Percentiles rank a stretch among this genome's conserved stretches.
Evolutionary conservation across 2,329 filamentous ascomycete species (phyloP).

Genomic region (Penicillium glabrum): DNA sequence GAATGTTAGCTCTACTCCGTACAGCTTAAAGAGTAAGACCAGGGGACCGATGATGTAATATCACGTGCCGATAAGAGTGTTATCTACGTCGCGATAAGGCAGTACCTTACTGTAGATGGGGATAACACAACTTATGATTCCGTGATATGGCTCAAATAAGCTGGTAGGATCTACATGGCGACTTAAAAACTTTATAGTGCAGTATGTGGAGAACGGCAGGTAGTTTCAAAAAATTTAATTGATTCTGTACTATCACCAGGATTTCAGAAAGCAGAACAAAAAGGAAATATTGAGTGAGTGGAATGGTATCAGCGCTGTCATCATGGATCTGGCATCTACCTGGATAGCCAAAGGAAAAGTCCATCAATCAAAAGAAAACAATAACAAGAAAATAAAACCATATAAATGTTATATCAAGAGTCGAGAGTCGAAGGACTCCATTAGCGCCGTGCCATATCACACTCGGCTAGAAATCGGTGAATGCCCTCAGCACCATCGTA

Average conservation of each 20-base stretch:
- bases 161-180: too few relatives aligned
- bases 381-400: background rate
- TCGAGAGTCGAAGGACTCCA: background rate
- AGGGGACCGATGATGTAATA: background rate
- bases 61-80: background rate
- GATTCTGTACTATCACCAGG: conserved; percentile 1
- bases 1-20: background rate
- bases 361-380: conserved; percentile 11
- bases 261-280: background rate
- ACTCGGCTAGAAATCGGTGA: conserved; percentile 64
- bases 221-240: background rate
- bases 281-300: conserved; percentile 16
- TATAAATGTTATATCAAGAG: background rate
- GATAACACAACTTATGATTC: too few relatives aligned
- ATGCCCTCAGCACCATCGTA: conserved; percentile 67
- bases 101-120: too few relatives aligned
- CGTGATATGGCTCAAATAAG: too few relatives aligned
- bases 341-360: conserved; percentile 5
- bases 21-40: background rate
- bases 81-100: too few relatives aligned
- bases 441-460: conserved; percentile 50
- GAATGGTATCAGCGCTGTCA: conserved; percentile 25
- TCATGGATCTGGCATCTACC: conserved; percentile 9
- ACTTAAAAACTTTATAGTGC: too few relatives aligned
- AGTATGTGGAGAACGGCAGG: background rate